Conservation (phyloP, 2,329 filamentous ascomycete genomes). For the Talaromyces sp. region DNA sequence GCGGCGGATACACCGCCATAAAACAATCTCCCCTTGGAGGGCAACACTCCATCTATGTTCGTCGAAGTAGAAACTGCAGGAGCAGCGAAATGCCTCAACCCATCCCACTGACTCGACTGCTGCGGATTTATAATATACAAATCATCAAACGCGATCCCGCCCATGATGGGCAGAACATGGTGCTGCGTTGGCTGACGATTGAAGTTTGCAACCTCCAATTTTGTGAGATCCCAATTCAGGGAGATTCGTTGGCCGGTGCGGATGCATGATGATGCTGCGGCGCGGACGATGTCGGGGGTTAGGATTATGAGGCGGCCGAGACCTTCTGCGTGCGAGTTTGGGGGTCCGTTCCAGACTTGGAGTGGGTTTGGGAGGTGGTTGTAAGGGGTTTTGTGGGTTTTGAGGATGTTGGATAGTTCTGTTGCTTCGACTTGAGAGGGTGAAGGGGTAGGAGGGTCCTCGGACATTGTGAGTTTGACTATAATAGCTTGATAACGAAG, state of each 20-base stretch:
- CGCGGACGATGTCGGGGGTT: slow-evolving; percentile 53
- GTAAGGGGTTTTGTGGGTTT: slow-evolving; percentile 33
- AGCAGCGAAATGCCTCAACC: slow-evolving; percentile 50
- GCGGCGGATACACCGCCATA: slow-evolving; percentile 50
- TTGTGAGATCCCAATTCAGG: slow-evolving; percentile 57
- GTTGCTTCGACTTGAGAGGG: background rate
- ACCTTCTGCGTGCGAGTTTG: slow-evolving; percentile 53
- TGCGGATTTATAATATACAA: slow-evolving; percentile 54
- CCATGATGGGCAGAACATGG: slow-evolving; percentile 51
- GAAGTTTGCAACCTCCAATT: slow-evolving; percentile 57
- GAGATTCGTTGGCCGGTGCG: slow-evolving; percentile 53
- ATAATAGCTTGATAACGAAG: background rate
- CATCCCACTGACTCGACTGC: slow-evolving; percentile 55
- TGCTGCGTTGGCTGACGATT: slow-evolving; percentile 53
- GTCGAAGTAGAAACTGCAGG: too few species aligned
- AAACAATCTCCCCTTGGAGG: slow-evolving; percentile 40
- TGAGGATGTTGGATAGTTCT: background rate
- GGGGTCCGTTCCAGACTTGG: slow-evolving; percentile 49
- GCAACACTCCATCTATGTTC: too few species aligned
- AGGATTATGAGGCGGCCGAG: slow-evolving; percentile 53
- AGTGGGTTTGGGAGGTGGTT: slow-evolving; percentile 51
- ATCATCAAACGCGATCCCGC: slow-evolving; percentile 52
- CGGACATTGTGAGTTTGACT: background rate
- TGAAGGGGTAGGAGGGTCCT: background rate
- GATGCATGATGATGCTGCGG: slow-evolving; percentile 52